Conservation (phyloP, 208 protist genomes). For the Trypanosoma scelopori region DNA sequence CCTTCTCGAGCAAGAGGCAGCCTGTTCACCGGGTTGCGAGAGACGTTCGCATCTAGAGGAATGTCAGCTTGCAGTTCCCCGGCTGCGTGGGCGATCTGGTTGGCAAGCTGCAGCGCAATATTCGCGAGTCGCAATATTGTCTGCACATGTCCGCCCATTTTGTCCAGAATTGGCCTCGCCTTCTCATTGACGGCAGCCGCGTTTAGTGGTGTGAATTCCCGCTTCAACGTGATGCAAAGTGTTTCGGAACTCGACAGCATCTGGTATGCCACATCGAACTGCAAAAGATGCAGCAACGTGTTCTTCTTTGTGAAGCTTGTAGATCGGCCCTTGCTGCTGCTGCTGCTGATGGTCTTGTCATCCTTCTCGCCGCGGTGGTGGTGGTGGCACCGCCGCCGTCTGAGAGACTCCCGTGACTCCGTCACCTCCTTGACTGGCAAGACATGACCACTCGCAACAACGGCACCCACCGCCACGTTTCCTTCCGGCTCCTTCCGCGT, state of each 20-base stretch:
- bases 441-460: neutral
- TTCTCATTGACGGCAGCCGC: conserved; percentile 25
- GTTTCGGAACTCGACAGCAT: conserved; percentile 75
- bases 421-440: neutral
- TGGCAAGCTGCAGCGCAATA: conserved; percentile 77
- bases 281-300: conserved; percentile 67
- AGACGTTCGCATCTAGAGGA: conserved; percentile 22
- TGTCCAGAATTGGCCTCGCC: conserved; percentile 26
- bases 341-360: neutral
- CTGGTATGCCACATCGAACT: conserved; percentile 86
- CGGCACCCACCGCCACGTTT: neutral
- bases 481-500: neutral
- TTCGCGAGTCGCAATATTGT: conserved; percentile 56
- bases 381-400: too few species aligned
- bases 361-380: neutral
- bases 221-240: conserved; percentile 55
- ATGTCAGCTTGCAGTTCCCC: conserved; percentile 32
- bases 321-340: too few species aligned
- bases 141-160: conserved; percentile 45
- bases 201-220: conserved; percentile 59
- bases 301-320: conserved; percentile 26
- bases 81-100: conserved; percentile 59
- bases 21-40: conserved; percentile 67
- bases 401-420: neutral
- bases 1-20: conserved; percentile 47